Base-by-base conservation (phyloP, 2,329 filamentous ascomycete genomes). In the Alternaria burnsii region DNA sequence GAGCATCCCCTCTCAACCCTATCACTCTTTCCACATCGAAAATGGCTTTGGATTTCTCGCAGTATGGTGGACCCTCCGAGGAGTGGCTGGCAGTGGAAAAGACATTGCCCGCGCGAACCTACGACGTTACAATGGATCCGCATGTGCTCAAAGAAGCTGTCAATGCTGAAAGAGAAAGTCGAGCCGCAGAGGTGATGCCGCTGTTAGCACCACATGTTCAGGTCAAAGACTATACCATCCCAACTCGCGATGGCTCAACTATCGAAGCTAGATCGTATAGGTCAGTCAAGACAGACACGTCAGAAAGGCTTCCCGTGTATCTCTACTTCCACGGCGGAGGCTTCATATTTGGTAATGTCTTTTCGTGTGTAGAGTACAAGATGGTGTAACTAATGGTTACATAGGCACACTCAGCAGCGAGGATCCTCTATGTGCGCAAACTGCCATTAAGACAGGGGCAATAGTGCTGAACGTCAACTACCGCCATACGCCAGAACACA, bases 401-500 rank as follows among this genome's bases (percentile, higher is more conserved):
- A 24, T 12, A 48, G 46, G 46, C 12, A 85, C 82, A 0, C 67
- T 88, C 3, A 65, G 71, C 1, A 82, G 82, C 0, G 87, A 89
- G 61, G 86, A 88, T 55, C 81, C 82, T 0, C 78, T 76, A 1
- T 88, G 86, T 62, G 73, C 82, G 0, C 77, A 79, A 0, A 80
- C 86, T 10, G 83, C 85, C 0, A 69, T 81, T 12, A 76, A 77
- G 5, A 70, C 78, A 0, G 71, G 75, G 1, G 77, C 83, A 2
- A 73, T 84, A 0, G 85, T 88, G 0, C 66, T 88, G 1, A 85
- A 86, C 42, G 76, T 88, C 12, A 86, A 87, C 63, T 88, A 88
- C 69, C 82, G 87, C 0, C 86, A 88, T 66, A 86, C 86, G 0
- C 86, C 86, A 0, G 83, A 88, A 52, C 75, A 81, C 62, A 66